These are phyloP conservation scores for Colletotrichum costaricense DNA, from an alignment of 2,329 filamentous ascomycete species.

Conservation along the genomic window DNA sequence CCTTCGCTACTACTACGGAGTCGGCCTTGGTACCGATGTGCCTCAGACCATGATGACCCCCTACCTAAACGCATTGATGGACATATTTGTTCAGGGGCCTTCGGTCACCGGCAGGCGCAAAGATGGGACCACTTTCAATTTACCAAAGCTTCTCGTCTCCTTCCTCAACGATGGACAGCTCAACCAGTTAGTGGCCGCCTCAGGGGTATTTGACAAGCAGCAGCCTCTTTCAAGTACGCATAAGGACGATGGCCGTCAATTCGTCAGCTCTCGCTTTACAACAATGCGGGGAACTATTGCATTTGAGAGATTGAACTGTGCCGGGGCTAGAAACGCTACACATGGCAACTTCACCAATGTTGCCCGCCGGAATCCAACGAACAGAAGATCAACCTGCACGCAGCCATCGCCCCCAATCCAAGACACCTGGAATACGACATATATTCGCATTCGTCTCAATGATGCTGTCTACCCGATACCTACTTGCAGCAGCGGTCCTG, in stretches of 20 bases:
- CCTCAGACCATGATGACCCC: conserved; percentile 71
- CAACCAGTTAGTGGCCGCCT: conserved; percentile 68
- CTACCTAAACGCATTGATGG: conserved; percentile 64
- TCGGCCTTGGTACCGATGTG: conserved; percentile 66
- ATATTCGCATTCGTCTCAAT: conserved; percentile 69
- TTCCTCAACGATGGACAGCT: conserved; percentile 77
- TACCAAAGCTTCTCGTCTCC: conserved; percentile 68
- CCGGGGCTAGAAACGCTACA: conserved; percentile 31
- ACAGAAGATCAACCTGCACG: neutral
- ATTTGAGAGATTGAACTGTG: conserved; percentile 71
- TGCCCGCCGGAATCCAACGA: neutral
- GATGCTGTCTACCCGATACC: conserved; percentile 72
- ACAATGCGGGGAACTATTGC: conserved; percentile 75
- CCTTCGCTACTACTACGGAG: conserved; percentile 75
- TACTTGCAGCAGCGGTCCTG: conserved; percentile 65
- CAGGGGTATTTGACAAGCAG: conserved; percentile 71
- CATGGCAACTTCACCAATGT: conserved; percentile 4
- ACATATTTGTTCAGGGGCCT: conserved; percentile 64
- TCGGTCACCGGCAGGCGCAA: conserved; percentile 57
- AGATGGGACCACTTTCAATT: conserved; percentile 57
- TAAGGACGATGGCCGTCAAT: conserved; percentile 61
- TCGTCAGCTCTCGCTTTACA: conserved; percentile 65
- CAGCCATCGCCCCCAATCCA: conserved; percentile 11
- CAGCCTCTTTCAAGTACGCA: conserved; percentile 57
- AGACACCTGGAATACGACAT: conserved; percentile 49